These are phyloP conservation scores for Tetraselmis chui DNA, from an alignment of 139 green algal genomes.

Conservation along the genomic window DNA sequence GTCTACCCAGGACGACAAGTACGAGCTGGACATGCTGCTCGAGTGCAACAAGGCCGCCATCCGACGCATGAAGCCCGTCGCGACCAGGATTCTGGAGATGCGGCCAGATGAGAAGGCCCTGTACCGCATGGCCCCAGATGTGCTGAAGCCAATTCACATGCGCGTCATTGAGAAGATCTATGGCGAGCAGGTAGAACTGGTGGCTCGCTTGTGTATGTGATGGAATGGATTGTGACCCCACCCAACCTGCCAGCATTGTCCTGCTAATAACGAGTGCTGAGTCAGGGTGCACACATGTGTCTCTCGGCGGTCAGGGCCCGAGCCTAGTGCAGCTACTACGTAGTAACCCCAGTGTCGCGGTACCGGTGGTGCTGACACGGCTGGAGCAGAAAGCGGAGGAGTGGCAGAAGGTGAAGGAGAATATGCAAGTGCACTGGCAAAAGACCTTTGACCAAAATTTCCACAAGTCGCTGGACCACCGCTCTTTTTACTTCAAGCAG, in stretches of 20 bases:
- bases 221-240: no score
- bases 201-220: no score
- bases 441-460: slow-evolving; percentile 95
- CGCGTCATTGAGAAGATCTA: slow-evolving; percentile 84
- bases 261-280: no score
- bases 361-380: slow-evolving; percentile 78
- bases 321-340: slow-evolving; percentile 71
- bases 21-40: slow-evolving; percentile 94
- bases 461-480: slow-evolving; percentile 95
- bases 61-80: slow-evolving; percentile 42
- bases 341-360: slow-evolving; percentile 75
- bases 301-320: slow-evolving; percentile 35
- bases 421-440: slow-evolving; percentile 79
- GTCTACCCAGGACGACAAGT: slow-evolving; percentile 97
- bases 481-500: slow-evolving; percentile 99
- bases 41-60: slow-evolving; percentile 72
- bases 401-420: slow-evolving; percentile 66
- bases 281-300: no score
- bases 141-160: slow-evolving; percentile 61
- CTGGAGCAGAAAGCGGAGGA: slow-evolving; percentile 92
- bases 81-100: slow-evolving; percentile 46
- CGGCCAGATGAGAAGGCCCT: slow-evolving; percentile 47
- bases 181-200: slow-evolving; percentile 34
- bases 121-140: slow-evolving; percentile 41
- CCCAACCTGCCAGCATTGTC: neutral